Percentiles rank a stretch among this genome's conserved stretches.
phyloP scores from a whole-genome alignment of 306 rosid species.

The Cicer yamashitae region DNA sequence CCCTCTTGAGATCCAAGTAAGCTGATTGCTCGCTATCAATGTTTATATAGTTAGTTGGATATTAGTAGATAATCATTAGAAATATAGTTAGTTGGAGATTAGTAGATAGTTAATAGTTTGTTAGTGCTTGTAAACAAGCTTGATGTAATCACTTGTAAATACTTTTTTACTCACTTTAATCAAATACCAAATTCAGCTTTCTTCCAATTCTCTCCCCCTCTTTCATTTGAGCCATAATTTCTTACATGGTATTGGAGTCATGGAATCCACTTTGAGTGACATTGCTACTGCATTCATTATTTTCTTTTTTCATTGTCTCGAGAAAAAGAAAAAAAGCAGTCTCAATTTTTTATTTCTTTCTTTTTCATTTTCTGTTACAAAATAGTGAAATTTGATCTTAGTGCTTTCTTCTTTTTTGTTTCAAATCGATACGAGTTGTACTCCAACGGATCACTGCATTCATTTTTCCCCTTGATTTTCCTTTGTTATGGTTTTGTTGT shows the following conservation, averaged over 20 bases:
- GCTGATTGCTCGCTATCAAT: constrained; percentile 38
- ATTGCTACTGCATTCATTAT: neutral
- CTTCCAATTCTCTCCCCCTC: neutral
- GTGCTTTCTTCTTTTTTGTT: too few species aligned
- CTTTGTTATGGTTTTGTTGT: too few species aligned
- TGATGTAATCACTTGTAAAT: neutral
- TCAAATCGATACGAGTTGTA: too few species aligned
- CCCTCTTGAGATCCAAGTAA: constrained; percentile 94
- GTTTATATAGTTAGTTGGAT: constrained; percentile 4
- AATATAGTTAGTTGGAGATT: neutral
- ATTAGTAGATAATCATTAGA: constrained; percentile 10
- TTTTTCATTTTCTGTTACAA: too few species aligned
- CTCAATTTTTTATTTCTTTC: too few species aligned
- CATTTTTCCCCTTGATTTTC: too few species aligned
- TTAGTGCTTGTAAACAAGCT: neutral
- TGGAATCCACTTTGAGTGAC: neutral
- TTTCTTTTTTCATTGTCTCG: neutral
- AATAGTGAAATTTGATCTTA: too few species aligned
- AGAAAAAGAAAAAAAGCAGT: too few species aligned
- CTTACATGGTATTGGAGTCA: neutral
- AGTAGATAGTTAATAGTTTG: constrained; percentile 1
- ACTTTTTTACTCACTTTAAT: neutral
- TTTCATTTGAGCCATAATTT: neutral
- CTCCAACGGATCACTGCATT: too few species aligned
- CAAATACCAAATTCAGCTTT: neutral